These are phyloP conservation scores for Crithidia expoeki DNA, from an alignment of 208 protist species.

Conservation along the genomic window DNA sequence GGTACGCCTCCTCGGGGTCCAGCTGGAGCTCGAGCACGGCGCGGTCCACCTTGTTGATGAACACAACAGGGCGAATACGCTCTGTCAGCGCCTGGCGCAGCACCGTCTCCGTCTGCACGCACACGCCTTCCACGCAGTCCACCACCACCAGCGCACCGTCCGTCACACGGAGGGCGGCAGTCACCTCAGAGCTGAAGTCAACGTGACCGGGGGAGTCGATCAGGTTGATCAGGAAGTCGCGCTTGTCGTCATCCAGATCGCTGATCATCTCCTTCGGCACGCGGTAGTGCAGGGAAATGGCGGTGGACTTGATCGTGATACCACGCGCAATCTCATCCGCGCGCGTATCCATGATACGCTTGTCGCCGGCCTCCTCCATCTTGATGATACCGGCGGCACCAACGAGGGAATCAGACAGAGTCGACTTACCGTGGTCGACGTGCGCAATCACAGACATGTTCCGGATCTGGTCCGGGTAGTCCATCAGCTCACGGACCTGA, in stretches of 20 bases:
- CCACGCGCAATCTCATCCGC: conserved; percentile 95
- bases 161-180: conserved; percentile 99
- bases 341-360: conserved; percentile 76
- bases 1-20: conserved; percentile 86
- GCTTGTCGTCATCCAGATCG: conserved; percentile 61
- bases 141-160: conserved; percentile 99
- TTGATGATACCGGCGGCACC: conserved; percentile 96
- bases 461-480: conserved; percentile 68
- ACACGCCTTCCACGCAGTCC: conserved; percentile 99
- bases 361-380: conserved; percentile 77
- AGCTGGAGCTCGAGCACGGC: conserved; percentile 93
- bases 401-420: conserved; percentile 98
- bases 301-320: conserved; percentile 99
- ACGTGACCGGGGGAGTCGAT: conserved; percentile 96
- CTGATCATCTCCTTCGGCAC: conserved; percentile 77
- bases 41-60: conserved; percentile 99
- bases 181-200: conserved; percentile 99
- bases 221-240: conserved; percentile 96
- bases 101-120: conserved; percentile 99
- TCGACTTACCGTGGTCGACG: conserved; percentile 55
- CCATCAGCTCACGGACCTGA: conserved; percentile 78
- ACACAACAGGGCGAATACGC: conserved; percentile 98
- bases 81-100: conserved; percentile 94
- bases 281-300: conserved; percentile 98
- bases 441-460: conserved; percentile 78